Base-by-base conservation (phyloP, 331 rosid genomes). In the Spiraea crenata region DNA sequence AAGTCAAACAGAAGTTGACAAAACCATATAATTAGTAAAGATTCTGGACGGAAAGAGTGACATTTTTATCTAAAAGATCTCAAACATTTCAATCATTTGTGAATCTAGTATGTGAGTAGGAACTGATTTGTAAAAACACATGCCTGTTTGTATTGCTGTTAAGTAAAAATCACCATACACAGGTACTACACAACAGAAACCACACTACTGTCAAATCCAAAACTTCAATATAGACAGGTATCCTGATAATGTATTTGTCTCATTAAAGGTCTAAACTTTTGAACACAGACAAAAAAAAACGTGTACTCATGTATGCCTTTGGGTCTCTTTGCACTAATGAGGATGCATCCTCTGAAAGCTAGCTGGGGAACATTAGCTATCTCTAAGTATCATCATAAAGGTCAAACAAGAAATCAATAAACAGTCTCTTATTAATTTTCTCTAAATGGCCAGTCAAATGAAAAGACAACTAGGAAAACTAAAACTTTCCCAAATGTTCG, bases 341-440 rank as follows among this genome's bases (percentile, higher is more conserved):
- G 68, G 19, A 20, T 42, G 52, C 68, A 63, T 19, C 46, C 47
- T 50, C 60, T 67, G n/a, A 17, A 52, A 14, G 64, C 9, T 42
- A 10, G 9, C 31, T 25, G 31, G 47, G 47, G 9, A 42, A 6
- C 47, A 42, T 42, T 6, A 42, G 47, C 9, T 5, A 4, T 42
- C 47, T 42, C 47, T 42, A 7, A 42, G 31, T 25, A 42, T 7
- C 2, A 42, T 42, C 5, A 2, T 42, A 42, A 6, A 19, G 34
- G 38, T 63, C 5, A 3, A 13, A 16, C 7, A 52, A 14, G n/a
- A 40, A 55, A 19, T 41, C 63, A 39, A n/a, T 57, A 12, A 13
- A 57, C 63, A 13, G 2, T 31, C 41, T 15, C 4, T 15, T 13
- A 35, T 58, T 58, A 35, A 19, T 58, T 58, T 12, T 58, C 63